phyloP scores from a whole-genome alignment of 208 protist genomes.

The Porcisia hertigi region DNA sequence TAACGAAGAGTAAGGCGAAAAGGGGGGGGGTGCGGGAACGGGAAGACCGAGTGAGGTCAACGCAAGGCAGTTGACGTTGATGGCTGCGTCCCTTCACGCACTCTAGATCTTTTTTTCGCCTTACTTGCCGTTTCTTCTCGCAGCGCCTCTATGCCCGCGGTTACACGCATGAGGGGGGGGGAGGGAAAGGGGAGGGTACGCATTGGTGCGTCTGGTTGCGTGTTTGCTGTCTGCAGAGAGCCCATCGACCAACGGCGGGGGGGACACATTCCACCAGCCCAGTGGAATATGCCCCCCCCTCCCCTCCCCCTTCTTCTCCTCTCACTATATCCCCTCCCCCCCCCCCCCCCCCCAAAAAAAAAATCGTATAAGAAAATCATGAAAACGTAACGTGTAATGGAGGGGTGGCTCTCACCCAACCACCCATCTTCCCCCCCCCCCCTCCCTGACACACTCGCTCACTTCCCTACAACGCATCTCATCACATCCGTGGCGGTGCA shows the following conservation, averaged over 20 bases:
- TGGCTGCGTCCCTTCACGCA: not conserved
- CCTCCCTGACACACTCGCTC: no score
- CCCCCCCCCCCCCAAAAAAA: no score
- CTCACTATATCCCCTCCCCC: no score
- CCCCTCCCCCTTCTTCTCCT: no score
- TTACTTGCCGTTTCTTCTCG: not conserved
- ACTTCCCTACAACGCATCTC: not conserved
- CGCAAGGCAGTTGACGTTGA: not conserved
- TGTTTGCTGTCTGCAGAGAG: not conserved
- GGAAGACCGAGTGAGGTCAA: not conserved
- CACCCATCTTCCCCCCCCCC: no score
- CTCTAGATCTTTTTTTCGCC: not conserved
- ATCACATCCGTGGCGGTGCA: not conserved
- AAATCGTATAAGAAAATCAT: no score
- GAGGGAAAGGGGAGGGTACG: not conserved
- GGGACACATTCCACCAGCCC: no score
- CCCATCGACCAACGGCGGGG: no score
- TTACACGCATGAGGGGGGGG: not conserved
- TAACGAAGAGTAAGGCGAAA: slow-evolving; percentile 27
- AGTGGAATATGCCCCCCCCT: no score
- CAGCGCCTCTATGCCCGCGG: not conserved
- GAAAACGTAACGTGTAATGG: slow-evolving; percentile 4
- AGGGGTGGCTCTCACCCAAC: no score
- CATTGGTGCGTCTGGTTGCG: not conserved
- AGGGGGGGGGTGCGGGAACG: not conserved